Percentiles rank a stretch among this genome's conserved stretches.
phyloP scores from a whole-genome alignment of 2,329 filamentous ascomycete genomes.

The Verticillium longisporum region DNA sequence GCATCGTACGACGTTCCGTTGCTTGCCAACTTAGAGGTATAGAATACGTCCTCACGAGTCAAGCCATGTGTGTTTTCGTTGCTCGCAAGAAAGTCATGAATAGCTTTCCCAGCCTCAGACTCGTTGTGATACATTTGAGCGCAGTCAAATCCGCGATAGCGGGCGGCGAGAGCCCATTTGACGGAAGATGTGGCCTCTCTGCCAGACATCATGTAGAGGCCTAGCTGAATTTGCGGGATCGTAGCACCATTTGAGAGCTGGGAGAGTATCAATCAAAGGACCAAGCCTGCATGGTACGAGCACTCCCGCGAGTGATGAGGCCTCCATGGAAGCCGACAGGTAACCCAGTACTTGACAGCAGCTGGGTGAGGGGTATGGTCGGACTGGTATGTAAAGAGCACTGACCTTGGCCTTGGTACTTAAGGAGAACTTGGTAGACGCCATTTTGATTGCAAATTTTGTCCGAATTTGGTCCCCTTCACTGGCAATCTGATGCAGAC shows the following conservation, averaged over 20 bases:
- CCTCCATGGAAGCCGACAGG: neutral
- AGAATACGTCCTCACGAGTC: conserved; percentile 65
- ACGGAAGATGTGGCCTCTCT: conserved; percentile 53
- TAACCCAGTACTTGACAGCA: too few species aligned
- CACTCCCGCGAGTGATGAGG: too few species aligned
- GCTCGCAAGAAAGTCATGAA: conserved; percentile 47
- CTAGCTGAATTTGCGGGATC: conserved; percentile 68
- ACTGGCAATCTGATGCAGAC: too few species aligned
- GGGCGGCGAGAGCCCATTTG: conserved; percentile 45
- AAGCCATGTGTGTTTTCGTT: conserved; percentile 40
- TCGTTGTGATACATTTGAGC: conserved; percentile 63
- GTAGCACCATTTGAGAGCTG: conserved; percentile 57
- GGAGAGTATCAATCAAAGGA: neutral
- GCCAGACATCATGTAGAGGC: conserved; percentile 65
- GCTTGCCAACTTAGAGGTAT: conserved; percentile 70
- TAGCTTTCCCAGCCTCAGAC: conserved; percentile 58
- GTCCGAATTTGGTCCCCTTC: too few species aligned
- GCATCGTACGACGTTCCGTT: conserved; percentile 59
- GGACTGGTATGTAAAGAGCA: neutral
- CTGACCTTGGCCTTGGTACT: neutral
- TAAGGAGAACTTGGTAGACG: neutral
- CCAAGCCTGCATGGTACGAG: neutral
- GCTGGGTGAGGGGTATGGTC: too few species aligned
- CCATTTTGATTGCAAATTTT: neutral
- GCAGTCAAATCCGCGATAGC: conserved; percentile 45